A percentile compares a stretch with the other conserved stretches of the same genome.
These are phyloP conservation scores for Ceratobasidium sp. DNA, from an alignment of 1,284 basidiomycete species.

Conservation along the genomic window DNA sequence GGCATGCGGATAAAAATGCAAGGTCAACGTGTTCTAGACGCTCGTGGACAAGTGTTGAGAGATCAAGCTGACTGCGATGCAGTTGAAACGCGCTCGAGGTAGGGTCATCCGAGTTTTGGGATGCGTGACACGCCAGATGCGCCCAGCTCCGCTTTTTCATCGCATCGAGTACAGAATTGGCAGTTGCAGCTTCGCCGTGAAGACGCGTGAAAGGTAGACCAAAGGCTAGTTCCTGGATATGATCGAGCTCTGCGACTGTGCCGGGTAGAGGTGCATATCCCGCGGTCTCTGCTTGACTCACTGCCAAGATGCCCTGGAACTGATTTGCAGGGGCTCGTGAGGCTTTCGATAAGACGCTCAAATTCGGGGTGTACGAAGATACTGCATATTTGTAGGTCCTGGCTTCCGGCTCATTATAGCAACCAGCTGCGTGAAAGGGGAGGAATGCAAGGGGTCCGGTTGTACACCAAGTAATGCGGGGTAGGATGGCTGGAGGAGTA, in stretches of 20 bases:
- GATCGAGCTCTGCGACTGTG: not conserved
- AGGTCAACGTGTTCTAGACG: not conserved
- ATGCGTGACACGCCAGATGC: conserved; percentile 22
- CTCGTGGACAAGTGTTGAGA: not conserved
- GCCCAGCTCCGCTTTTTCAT: not conserved
- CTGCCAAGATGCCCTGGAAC: not conserved
- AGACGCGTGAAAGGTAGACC: not conserved
- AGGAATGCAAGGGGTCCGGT: no score
- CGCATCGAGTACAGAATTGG: not conserved
- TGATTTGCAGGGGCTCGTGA: not conserved
- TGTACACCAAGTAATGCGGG: not conserved
- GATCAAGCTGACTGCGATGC: not conserved
- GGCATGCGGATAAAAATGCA: conserved; percentile 22
- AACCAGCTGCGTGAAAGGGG: not conserved
- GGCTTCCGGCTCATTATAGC: not conserved
- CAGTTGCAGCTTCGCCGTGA: not conserved
- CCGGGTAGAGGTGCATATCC: not conserved
- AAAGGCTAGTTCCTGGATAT: not conserved
- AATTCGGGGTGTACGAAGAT: conserved; percentile 4
- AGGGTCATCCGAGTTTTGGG: not conserved
- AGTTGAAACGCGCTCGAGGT: conserved; percentile 1
- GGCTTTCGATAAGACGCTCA: not conserved
- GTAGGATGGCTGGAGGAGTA: not conserved
- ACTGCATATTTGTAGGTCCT: not conserved
- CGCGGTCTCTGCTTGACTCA: not conserved